Evolutionary conservation across 495 filamentous ascomycete species (phyloP), one percentile per base, ranked within the genome.

Genomic region (Penicillium ochrochloron): DNA sequence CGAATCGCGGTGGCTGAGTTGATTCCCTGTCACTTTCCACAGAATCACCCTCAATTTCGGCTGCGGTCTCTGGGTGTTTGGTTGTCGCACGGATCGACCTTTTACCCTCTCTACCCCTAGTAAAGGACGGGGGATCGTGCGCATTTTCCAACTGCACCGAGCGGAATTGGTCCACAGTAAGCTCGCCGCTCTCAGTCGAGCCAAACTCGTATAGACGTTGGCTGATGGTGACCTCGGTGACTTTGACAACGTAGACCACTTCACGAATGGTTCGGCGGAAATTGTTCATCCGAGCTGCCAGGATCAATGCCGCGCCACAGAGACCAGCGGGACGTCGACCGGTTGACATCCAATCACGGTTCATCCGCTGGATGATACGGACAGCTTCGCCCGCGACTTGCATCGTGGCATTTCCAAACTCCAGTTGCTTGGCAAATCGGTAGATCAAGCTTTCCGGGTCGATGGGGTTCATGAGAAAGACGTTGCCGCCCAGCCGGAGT

Each of bases 261-360:
- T 99, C 95, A 29, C 92, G 84, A 7, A 96, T 86, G 0, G 92
- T 95, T 21, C 95, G 89, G 41, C 94, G 89, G 74, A 94, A 98
- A 75, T 97, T 97, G 81, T 97, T 96, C 88, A 97, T 97, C 35
- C 96, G 90, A 11, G 95, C 93, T 23, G 95, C 96, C 66, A 99
- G 87, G 66, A 99, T 92, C 61, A 99, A 84, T 62, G 93, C 93
- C 11, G 95, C 96, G 62, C 95, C 96, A 76, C 93, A 97, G 50
- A 98, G 87, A 70, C 96, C 95, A 29, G 95, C 92, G 50, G 96
- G 96, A 46, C 93, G 87, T 70, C 95, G 92, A 68, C 95, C 95
- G 53, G 90, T 89, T 10, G 91, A 89, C 86, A 99, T 97, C 92
- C 94, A 97, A 76, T 99, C 95, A 29, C 90, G 84, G 56, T 91